Percentiles rank a stretch among this genome's conserved stretches.
phyloP scores from a whole-genome alignment of 495 filamentous ascomycete genomes.

The Aspergillus saccharolyticus region DNA sequence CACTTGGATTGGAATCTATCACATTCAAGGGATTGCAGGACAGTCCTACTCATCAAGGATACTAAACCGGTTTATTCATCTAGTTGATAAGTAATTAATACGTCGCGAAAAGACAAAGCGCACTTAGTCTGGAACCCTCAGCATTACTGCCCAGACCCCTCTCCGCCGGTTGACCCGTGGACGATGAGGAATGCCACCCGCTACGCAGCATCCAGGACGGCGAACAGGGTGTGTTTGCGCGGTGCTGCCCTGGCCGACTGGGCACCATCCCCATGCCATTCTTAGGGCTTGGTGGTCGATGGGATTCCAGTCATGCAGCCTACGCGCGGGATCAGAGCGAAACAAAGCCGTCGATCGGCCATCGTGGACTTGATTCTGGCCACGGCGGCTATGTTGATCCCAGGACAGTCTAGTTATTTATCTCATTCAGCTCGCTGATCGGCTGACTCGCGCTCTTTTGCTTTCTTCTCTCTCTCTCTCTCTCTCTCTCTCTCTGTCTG shows the following conservation, averaged over 20 bases:
- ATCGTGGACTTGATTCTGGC: slow-evolving; percentile 5
- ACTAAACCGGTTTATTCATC: too few species aligned
- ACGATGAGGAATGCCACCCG: slow-evolving; percentile 1
- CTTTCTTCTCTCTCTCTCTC: slow-evolving; percentile 6
- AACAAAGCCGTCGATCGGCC: neutral
- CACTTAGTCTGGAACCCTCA: neutral
- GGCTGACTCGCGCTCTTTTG: neutral
- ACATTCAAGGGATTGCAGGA: too few species aligned
- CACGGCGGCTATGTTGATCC: slow-evolving; percentile 17
- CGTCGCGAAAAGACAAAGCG: neutral
- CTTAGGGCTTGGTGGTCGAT: neutral
- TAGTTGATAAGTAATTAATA: neutral
- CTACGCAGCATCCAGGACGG: neutral
- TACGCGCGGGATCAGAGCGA: neutral
- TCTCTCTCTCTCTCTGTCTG: slow-evolving; percentile 4
- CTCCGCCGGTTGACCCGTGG: neutral
- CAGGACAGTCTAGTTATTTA: slow-evolving; percentile 9
- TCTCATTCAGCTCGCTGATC: neutral
- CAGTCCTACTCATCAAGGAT: too few species aligned
- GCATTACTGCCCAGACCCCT: slow-evolving; percentile 11
- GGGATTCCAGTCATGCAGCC: neutral
- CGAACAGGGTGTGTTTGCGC: neutral
- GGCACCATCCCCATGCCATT: neutral
- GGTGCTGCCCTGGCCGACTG: neutral
- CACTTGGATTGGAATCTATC: neutral